phyloP scores from a whole-genome alignment of 805 yeast species.

The Ogataea pini region DNA sequence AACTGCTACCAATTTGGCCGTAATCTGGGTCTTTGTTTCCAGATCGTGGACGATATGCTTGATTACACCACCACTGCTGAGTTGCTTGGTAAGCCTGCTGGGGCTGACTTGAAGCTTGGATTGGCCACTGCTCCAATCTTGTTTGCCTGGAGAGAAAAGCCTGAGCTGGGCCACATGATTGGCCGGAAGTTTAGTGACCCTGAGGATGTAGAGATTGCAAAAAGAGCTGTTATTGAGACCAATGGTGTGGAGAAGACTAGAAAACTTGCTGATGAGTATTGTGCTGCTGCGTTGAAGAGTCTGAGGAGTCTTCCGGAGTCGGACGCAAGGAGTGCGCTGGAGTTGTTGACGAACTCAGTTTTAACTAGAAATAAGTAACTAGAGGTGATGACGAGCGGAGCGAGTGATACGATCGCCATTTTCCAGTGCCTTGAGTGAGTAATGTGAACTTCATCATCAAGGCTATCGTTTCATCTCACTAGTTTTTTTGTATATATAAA shows the following conservation, averaged over 20 bases:
- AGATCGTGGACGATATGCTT: conserved; percentile 92
- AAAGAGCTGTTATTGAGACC: conserved; percentile 66
- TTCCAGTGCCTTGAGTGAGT: no score
- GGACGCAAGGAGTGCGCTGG: conserved; percentile 86
- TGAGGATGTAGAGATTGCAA: conserved; percentile 86
- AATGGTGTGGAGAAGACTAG: conserved; percentile 78
- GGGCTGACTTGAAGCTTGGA: conserved; percentile 91
- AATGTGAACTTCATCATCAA: no score
- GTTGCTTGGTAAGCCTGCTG: conserved; percentile 91
- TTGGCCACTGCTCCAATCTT: conserved; percentile 96
- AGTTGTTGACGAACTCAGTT: conserved; percentile 78
- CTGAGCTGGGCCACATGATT: conserved; percentile 81
- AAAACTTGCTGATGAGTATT: conserved; percentile 74
- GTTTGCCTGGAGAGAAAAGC: conserved; percentile 89
- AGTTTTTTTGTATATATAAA: neutral
- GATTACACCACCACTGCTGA: conserved; percentile 89
- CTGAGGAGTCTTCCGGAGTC: conserved; percentile 79
- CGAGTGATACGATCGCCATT: neutral
- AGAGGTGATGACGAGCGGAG: conserved; percentile 5
- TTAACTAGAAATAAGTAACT: conserved; percentile 73
- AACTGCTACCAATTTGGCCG: conserved; percentile 89
- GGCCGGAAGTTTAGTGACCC: conserved; percentile 75
- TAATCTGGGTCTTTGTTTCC: conserved; percentile 92
- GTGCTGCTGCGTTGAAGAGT: conserved; percentile 71
- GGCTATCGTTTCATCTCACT: no score